Conservation (phyloP, 1,284 basidiomycete species). For the Apiotrichum montevideense region DNA sequence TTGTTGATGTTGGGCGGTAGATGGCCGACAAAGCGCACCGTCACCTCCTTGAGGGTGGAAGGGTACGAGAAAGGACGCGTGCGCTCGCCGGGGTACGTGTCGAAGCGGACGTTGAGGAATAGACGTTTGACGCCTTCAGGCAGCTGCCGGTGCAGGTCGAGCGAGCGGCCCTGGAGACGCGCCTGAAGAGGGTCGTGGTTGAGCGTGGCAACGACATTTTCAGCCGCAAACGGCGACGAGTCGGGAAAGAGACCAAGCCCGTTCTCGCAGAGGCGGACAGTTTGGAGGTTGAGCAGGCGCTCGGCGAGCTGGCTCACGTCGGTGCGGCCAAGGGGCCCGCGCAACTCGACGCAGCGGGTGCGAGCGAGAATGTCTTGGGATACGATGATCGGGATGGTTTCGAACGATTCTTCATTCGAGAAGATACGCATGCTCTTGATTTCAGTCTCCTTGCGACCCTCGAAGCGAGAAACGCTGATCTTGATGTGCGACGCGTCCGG, state of each 20-base stretch:
- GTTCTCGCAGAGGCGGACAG: background rate
- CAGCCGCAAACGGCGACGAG: background rate
- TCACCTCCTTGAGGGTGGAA: background rate
- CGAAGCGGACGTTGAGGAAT: conserved; percentile 11
- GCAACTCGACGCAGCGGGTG: background rate
- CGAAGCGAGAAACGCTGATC: background rate
- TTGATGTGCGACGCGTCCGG: background rate
- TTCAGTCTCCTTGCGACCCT: background rate
- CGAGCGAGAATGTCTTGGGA: background rate
- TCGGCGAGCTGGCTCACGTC: background rate
- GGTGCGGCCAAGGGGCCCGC: background rate
- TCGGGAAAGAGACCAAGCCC: background rate
- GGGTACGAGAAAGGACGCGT: background rate
- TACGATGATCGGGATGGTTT: background rate
- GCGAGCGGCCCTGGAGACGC: background rate
- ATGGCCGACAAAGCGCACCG: background rate
- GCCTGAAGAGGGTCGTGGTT: background rate
- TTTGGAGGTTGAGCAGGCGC: background rate
- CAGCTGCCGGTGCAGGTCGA: background rate
- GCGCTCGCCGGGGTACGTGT: background rate
- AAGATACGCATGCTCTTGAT: background rate
- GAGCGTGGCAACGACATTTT: background rate
- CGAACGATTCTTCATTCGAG: background rate
- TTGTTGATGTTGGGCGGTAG: background rate
- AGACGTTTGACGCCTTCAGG: conserved; percentile 8